Base-by-base conservation (phyloP, 345 rosid species). In the Eucalyptus rudis region DNA sequence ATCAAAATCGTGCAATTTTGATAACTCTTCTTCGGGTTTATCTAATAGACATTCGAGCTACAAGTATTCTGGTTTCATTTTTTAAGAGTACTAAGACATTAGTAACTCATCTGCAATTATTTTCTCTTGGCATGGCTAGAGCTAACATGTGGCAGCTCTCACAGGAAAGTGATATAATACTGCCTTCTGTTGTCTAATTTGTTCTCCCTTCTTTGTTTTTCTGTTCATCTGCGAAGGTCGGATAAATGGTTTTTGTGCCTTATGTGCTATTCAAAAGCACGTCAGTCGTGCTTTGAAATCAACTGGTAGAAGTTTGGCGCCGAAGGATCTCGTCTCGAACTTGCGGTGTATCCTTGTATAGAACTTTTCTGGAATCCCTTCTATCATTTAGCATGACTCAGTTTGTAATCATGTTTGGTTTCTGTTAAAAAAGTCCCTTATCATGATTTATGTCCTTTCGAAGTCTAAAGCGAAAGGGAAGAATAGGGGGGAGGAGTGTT, bases 191-290 rank as follows among this genome's bases (percentile, higher is more conserved):
- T 76, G 84, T 52, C 31, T 88, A 76, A 50, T 50, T 44, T 51
- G 13, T 31, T 49, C 33, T 76, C 29, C 51, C 25, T 52, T 89
- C 76, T 87, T 88, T 31, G 89, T 81, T 58, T 87, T 92, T 62
- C 80, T 51, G 54, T 52, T 91, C 50, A 29, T 87, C 90, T 91
- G 44, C 95, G 95, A 93, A 98, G 99, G 99, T 88, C 97, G 88
- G 89, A 91, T 97, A 31, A 94, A 96, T 94, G 99, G 99, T 36
- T 98, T 97, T 88, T 98, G 99, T 92, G 99, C 99, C 25, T 90
- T 98, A 92, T 98, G 99, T 92, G 99, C 99, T 76, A 97, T 98
- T 83, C 99, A 98, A 93, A 96, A 95, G 87, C 99, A 98, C 91
- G 97, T 98, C 87, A 96, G 97, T 90, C 90, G 93, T 88, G 99